Evolutionary conservation across 139 green algal genomes (phyloP).

Genomic region (Chlamydomonas schloesseri): DNA sequence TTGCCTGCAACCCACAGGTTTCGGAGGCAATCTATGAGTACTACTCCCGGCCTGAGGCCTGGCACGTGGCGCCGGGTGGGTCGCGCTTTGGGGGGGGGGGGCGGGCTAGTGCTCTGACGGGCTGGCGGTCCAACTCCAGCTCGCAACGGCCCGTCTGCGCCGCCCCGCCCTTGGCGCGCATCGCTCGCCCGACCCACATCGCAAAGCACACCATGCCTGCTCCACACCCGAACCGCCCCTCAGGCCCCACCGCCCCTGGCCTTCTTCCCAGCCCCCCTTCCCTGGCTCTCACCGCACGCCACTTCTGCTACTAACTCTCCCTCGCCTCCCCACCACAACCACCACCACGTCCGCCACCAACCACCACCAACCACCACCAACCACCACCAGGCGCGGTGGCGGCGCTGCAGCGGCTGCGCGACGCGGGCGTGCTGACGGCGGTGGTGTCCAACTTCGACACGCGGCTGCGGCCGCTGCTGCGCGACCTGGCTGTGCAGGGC

Average conservation of each 20-base stretch:
- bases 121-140: too few species aligned
- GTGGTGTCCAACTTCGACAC: conserved; percentile 95
- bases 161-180: too few species aligned
- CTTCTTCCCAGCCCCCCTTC: too few species aligned
- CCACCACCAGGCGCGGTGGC: conserved; percentile 58
- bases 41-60: conserved; percentile 69
- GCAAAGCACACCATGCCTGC: too few species aligned
- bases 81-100: neutral
- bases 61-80: conserved; percentile 52
- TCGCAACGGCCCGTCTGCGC: too few species aligned
- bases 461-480: conserved; percentile 83
- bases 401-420: conserved; percentile 68
- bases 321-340: neutral
- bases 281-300: too few species aligned
- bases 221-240: too few species aligned
- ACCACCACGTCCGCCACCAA: neutral
- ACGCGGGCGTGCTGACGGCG: conserved; percentile 69
- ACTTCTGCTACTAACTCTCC: too few species aligned
- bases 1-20: too few species aligned
- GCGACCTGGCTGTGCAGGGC: conserved; percentile 61
- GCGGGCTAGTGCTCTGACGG: too few species aligned
- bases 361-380: neutral
- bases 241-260: too few species aligned
- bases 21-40: conserved; percentile 78
- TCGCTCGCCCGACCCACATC: too few species aligned